Evolutionary conservation across 176 grass and related monocot genomes (phyloP).

Genomic region (Oryza coarctata): DNA sequence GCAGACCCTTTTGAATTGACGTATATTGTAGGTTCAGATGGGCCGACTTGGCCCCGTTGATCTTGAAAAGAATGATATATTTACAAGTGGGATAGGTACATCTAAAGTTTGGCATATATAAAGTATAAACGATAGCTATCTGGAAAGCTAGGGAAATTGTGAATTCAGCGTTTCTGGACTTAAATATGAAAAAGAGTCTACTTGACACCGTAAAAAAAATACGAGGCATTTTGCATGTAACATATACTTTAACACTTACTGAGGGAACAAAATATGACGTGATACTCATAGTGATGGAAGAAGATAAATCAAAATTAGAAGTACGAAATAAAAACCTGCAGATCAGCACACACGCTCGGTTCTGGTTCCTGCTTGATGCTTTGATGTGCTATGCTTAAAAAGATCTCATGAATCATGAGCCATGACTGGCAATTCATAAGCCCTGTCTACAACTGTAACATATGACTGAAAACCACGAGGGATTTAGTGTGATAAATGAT

Average conservation of each 20-base stretch:
- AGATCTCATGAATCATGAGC: not conserved
- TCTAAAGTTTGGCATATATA: not conserved
- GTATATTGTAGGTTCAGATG: not conserved
- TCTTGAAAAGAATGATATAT: not conserved
- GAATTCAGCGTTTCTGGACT: not conserved
- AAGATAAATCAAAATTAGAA: not conserved
- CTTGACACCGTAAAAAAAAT: not conserved
- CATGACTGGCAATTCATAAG: not conserved
- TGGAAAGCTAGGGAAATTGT: not conserved
- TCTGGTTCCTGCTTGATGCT: not conserved
- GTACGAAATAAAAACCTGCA: not conserved
- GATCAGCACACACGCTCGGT: not conserved
- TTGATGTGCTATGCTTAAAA: not conserved
- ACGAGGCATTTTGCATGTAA: not conserved
- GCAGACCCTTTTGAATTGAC: not conserved
- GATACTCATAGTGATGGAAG: not conserved
- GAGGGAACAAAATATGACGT: not conserved
- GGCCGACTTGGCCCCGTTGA: not conserved
- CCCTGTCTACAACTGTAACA: not conserved
- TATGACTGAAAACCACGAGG: not conserved
- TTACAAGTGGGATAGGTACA: slow-evolving; percentile 23
- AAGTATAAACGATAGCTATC: not conserved
- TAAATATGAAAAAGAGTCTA: not conserved
- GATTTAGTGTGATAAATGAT: not conserved
- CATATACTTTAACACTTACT: not conserved